These are phyloP conservation scores for Hemileia vastatrix DNA, from an alignment of 1,284 basidiomycete genomes.

Conservation along the genomic window DNA sequence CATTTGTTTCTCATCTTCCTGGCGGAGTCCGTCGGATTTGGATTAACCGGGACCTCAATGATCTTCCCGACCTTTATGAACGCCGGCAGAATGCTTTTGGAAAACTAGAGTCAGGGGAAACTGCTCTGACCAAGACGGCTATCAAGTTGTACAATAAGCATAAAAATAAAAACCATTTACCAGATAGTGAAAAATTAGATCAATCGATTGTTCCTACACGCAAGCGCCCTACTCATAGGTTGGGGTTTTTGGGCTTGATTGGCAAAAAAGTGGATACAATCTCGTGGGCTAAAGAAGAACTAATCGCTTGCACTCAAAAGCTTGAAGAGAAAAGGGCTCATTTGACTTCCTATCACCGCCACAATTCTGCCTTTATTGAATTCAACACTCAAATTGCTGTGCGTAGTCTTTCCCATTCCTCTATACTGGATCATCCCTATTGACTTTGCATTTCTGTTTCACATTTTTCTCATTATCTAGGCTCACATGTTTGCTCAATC, in stretches of 20 bases:
- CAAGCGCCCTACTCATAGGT: conserved; percentile 63
- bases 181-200: conserved; percentile 31
- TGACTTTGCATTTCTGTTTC: not conserved
- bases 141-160: conserved; percentile 50
- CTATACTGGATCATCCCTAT: conserved; percentile 26
- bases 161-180: conserved; percentile 41
- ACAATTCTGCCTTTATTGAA: conserved; percentile 61
- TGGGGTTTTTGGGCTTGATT: conserved; percentile 55
- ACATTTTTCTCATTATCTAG: not conserved
- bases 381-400: conserved; percentile 81
- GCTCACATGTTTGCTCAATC: conserved; percentile 65
- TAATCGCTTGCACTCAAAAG: conserved; percentile 50
- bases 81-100: conserved; percentile 62
- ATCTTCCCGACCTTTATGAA: conserved; percentile 71
- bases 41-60: conserved; percentile 77
- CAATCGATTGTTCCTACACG: conserved; percentile 54
- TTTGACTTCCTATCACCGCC: conserved; percentile 53
- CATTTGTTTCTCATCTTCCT: conserved; percentile 63
- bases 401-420: conserved; percentile 27
- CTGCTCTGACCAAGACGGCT: conserved; percentile 61
- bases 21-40: conserved; percentile 80
- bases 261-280: conserved; percentile 80
- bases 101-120: conserved; percentile 78
- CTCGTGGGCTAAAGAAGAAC: conserved; percentile 65
- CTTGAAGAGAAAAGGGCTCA: conserved; percentile 55